Evolutionary conservation across 495 filamentous ascomycete species (phyloP).

Genomic region (Hyaloscypha finlandica): DNA sequence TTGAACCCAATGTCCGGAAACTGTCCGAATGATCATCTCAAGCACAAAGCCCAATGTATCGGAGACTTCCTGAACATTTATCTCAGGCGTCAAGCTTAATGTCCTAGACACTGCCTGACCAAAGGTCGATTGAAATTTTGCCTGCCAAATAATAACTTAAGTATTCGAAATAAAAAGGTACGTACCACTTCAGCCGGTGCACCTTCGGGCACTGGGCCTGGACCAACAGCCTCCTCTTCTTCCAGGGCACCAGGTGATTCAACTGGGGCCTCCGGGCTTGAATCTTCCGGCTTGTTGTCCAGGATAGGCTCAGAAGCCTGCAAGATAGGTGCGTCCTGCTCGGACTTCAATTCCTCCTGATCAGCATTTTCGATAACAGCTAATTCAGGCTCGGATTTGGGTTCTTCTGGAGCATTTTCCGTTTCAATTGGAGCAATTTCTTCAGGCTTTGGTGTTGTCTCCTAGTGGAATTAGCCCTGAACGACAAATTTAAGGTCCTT

Average conservation of each 20-base stretch:
- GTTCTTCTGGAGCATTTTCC: slow-evolving; percentile 15
- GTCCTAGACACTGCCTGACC: too few relatives aligned
- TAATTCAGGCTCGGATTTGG: neutral
- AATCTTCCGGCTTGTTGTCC: neutral
- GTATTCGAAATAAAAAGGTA: neutral
- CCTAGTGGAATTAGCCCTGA: neutral
- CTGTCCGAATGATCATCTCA: too few relatives aligned
- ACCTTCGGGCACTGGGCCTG: slow-evolving; percentile 2
- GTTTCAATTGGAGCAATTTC: slow-evolving; percentile 14
- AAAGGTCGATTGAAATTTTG: neutral
- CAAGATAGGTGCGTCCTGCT: slow-evolving; percentile 6
- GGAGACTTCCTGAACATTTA: too few relatives aligned
- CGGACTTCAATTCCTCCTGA: neutral
- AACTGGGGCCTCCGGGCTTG: neutral
- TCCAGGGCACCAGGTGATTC: slow-evolving; percentile 13
- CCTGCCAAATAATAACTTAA: too few relatives aligned
- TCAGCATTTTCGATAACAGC: slow-evolving; percentile 5
- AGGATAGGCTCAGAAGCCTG: slow-evolving; percentile 4
- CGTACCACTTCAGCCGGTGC: slow-evolving; percentile 8
- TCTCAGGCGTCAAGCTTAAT: too few relatives aligned
- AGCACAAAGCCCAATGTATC: too few relatives aligned
- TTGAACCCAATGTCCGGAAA: too few relatives aligned
- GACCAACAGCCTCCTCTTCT: neutral
- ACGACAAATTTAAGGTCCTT: too few relatives aligned
- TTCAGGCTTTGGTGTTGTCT: neutral